Evolutionary conservation across 768 basidiomycete genomes (phyloP), one percentile per base, ranked within the genome.

Genomic region (Xerocomellus amylosporus): DNA sequence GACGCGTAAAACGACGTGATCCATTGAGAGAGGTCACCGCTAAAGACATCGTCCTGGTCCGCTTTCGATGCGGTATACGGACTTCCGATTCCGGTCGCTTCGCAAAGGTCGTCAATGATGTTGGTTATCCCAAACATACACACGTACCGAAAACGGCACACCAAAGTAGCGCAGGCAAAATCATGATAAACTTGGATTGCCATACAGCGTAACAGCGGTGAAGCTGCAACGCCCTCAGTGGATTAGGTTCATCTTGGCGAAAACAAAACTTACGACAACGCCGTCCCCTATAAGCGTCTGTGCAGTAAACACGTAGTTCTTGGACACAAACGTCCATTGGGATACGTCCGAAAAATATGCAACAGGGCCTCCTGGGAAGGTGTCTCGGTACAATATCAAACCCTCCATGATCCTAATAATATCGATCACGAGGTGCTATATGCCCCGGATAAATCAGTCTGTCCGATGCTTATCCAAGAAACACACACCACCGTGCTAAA

Each of bases 1-100:
- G 20, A 24, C 17, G 22, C 13, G 31, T 40, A 73, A 38, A 72
- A 72, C 13, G 70, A 54, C 3, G 57, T 71, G 44, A 75, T 70
- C 73, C 73, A 75, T 10, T 50, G 51, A 0, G 58, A 53, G 1
- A 65, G 59, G 17, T 48, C 51, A 8, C 41, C 53, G 1, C 44
- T 60, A 47, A 71, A 74, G 41, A 73, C 62, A 15, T 58, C 54
- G 17, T 19, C 15, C 10, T 54, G 54, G 2, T 51, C 28, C 3
- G 55, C 44, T 5, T 24, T 36, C 7, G 61, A 59, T 24, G 58
- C 55, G 9, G 55, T 54, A 17, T 66, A 54, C 9, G 9, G 10
- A 15, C 33, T 34, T 6, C 5, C 14, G 6, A 34, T 2, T 34
- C 33, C 33, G 5, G 33, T 34, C 6, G 6, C 33, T 34, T 34